Evolutionary conservation across 2,329 filamentous ascomycete genomes (phyloP).

Genomic region (Coleophoma cylindrospora): DNA sequence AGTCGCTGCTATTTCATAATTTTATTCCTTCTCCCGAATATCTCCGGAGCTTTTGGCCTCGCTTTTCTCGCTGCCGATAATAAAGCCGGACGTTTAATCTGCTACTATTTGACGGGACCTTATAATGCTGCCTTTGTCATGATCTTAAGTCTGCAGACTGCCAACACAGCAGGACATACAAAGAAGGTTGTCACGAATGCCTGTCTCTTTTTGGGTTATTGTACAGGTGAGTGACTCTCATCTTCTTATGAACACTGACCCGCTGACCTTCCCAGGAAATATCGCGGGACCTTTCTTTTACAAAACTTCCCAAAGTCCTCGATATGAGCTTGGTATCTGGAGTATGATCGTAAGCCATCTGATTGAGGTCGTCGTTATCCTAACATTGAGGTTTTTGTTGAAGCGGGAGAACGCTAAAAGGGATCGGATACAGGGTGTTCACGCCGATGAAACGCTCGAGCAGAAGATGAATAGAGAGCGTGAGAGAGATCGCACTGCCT

Average conservation of each 20-base stretch:
- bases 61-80: slow-evolving; percentile 38
- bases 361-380: slow-evolving; percentile 32
- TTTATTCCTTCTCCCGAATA: slow-evolving; percentile 45
- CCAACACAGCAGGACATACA: slow-evolving; percentile 32
- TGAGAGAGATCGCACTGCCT: slow-evolving; percentile 28
- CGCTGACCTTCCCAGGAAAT: slow-evolving; percentile 23
- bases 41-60: slow-evolving; percentile 47
- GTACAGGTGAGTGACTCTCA: slow-evolving; percentile 12
- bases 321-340: slow-evolving; percentile 34
- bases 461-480: slow-evolving; percentile 1
- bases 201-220: slow-evolving; percentile 33
- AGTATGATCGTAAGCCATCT: slow-evolving; percentile 38
- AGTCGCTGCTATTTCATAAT: slow-evolving; percentile 40
- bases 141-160: slow-evolving; percentile 28
- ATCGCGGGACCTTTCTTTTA: slow-evolving; percentile 55
- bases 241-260: background rate
- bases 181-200: slow-evolving; percentile 41
- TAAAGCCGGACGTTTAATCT: slow-evolving; percentile 40
- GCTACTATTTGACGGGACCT: slow-evolving; percentile 45
- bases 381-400: slow-evolving; percentile 33
- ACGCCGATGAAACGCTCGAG: background rate
- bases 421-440: slow-evolving; percentile 11
- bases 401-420: slow-evolving; percentile 35
- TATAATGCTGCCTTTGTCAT: slow-evolving; percentile 49
- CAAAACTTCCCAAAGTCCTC: slow-evolving; percentile 40